Evolutionary conservation across 805 yeast genomes (phyloP).

Genomic region (Barnettozyma pratensis): DNA sequence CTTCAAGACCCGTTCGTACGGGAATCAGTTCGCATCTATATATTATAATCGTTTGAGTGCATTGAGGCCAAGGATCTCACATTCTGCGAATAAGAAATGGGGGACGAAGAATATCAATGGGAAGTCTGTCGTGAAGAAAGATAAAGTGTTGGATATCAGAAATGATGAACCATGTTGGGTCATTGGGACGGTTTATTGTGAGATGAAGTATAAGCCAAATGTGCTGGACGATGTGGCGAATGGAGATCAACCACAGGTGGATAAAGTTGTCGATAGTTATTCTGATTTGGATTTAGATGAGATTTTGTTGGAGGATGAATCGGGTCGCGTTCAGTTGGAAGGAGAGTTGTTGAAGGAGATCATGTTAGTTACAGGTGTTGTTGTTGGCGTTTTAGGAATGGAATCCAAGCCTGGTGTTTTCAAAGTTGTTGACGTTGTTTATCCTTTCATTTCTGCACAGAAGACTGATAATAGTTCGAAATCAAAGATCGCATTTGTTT

Average conservation of each 20-base stretch:
- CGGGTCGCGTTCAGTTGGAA: slow-evolving; percentile 75
- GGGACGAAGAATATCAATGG: slow-evolving; percentile 40
- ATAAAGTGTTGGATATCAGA: slow-evolving; percentile 56
- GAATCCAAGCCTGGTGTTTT: slow-evolving; percentile 81
- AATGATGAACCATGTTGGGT: slow-evolving; percentile 70
- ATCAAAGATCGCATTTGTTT: slow-evolving; percentile 58
- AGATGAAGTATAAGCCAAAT: slow-evolving; percentile 80
- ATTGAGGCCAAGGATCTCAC: slow-evolving; percentile 42
- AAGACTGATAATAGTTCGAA: slow-evolving; percentile 17
- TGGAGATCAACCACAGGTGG: slow-evolving; percentile 20
- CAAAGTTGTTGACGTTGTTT: slow-evolving; percentile 73
- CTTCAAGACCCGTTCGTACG: slow-evolving; percentile 38
- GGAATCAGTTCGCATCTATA: slow-evolving; percentile 52
- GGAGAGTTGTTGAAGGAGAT: slow-evolving; percentile 51
- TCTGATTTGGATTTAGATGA: slow-evolving; percentile 52
- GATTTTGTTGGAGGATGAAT: slow-evolving; percentile 83
- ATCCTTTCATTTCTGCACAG: slow-evolving; percentile 65
- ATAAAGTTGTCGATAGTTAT: slow-evolving; percentile 40
- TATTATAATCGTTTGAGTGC: slow-evolving; percentile 48
- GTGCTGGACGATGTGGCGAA: slow-evolving; percentile 75
- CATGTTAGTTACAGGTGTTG: slow-evolving; percentile 82
- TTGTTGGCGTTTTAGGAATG: slow-evolving; percentile 81
- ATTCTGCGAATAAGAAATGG: slow-evolving; percentile 51
- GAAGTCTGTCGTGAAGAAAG: slow-evolving; percentile 33
- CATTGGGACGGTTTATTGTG: slow-evolving; percentile 81